Conservation (phyloP, 352 stramenopile genomes). For the Phytophthora gonapodyides region DNA sequence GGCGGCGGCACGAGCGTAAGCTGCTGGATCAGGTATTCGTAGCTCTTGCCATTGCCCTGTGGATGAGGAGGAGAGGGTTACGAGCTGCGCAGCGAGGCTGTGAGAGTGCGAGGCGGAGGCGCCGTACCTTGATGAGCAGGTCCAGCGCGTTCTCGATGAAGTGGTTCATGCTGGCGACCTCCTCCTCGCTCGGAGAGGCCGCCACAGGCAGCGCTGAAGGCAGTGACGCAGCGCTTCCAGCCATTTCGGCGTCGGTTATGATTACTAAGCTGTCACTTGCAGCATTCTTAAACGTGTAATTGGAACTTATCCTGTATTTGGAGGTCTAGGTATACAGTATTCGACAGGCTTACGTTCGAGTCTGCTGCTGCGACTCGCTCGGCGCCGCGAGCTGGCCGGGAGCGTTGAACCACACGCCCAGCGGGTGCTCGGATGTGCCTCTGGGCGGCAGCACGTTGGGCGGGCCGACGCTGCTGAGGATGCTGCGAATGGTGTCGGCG, state of each 20-base stretch:
- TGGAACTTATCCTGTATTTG: too few relatives aligned
- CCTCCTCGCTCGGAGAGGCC: conserved; percentile 45
- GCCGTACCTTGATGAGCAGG: conserved; percentile 66
- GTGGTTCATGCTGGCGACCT: conserved; percentile 71
- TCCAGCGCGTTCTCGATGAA: conserved; percentile 89
- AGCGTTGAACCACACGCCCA: conserved; percentile 61
- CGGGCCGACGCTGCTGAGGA: conserved; percentile 49
- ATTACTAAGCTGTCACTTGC: background rate
- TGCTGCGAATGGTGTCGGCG: conserved; percentile 33
- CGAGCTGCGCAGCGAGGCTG: conserved; percentile 10
- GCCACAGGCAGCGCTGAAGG: conserved; percentile 15
- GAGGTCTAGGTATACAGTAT: too few relatives aligned
- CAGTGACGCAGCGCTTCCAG: conserved; percentile 31
- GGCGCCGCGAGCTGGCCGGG: conserved; percentile 1
- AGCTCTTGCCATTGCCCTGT: conserved; percentile 81
- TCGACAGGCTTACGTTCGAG: too few relatives aligned
- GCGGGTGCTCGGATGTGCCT: conserved; percentile 51
- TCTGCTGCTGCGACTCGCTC: conserved; percentile 3
- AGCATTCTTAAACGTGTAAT: too few relatives aligned
- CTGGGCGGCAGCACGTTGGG: conserved; percentile 63
- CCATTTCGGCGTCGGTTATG: conserved; percentile 27
- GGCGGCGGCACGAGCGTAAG: conserved; percentile 48
- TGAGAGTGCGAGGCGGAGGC: background rate
- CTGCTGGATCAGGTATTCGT: conserved; percentile 77
- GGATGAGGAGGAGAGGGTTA: too few relatives aligned